phyloP scores from a whole-genome alignment of 2,329 filamentous ascomycete genomes.

The Alternaria hordeiaustralica region DNA sequence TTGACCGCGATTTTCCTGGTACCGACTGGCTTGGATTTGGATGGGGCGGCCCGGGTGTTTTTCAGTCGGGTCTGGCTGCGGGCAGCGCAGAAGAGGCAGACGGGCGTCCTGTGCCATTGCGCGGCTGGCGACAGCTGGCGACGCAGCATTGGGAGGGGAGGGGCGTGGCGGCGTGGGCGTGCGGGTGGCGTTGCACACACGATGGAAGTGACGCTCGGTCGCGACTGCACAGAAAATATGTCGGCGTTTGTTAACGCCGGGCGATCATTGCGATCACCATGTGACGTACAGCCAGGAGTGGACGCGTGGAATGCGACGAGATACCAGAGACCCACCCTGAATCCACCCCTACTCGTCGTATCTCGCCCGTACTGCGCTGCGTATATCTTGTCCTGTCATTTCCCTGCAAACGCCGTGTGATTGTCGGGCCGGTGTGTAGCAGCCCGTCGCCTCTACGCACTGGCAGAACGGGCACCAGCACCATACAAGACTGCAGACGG shows the following conservation, averaged over 20 bases:
- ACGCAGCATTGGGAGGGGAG: constrained; percentile 33
- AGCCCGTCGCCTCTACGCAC: not conserved
- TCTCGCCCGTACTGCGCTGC: not conserved
- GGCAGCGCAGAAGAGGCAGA: constrained; percentile 32
- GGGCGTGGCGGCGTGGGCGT: not conserved
- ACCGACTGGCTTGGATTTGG: constrained; percentile 12
- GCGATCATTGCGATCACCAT: constrained; percentile 4
- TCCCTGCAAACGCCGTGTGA: not conserved
- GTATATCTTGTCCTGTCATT: constrained; percentile 1
- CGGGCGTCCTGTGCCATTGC: constrained; percentile 20
- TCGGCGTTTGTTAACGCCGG: constrained; percentile 16
- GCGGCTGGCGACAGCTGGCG: constrained; percentile 28
- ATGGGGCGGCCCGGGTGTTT: constrained; percentile 23
- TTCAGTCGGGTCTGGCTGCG: constrained; percentile 9
- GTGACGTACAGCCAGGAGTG: not conserved
- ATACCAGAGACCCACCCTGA: not conserved
- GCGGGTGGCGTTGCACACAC: constrained; percentile 8
- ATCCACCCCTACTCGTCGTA: not conserved
- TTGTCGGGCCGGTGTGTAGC: not conserved
- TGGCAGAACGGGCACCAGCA: not conserved
- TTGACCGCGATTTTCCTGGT: not conserved
- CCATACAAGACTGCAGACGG: not conserved
- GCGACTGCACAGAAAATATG: constrained; percentile 14
- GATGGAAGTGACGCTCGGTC: constrained; percentile 5
- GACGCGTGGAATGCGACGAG: constrained; percentile 3